phyloP scores from a whole-genome alignment of 345 rosid genomes.

The Corchorus olitorius region DNA sequence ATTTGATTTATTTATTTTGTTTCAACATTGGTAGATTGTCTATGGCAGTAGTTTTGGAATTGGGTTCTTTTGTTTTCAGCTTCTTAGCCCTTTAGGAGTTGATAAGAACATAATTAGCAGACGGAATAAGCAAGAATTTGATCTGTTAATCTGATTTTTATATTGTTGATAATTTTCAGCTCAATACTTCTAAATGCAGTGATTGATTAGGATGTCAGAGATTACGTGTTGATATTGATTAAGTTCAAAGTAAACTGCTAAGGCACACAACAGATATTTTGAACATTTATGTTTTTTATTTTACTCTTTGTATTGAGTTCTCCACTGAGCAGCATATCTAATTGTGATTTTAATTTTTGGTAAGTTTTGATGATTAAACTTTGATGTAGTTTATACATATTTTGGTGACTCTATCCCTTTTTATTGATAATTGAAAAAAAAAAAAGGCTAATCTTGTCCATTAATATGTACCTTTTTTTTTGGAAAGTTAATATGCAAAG shows the following conservation, averaged over 20 bases:
- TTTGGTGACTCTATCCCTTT: constrained; percentile 9
- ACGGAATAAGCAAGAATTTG: background rate
- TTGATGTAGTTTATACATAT: constrained; percentile 4
- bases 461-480: too few relatives aligned
- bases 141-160: background rate
- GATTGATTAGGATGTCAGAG: background rate
- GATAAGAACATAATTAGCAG: background rate
- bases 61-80: constrained; percentile 2
- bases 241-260: too few relatives aligned
- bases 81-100: background rate
- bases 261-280: background rate
- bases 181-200: too few relatives aligned
- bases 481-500: too few relatives aligned
- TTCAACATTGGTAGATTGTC: background rate
- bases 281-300: background rate
- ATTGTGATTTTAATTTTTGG: background rate
- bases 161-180: background rate
- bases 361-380: background rate
- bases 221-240: background rate
- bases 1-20: background rate
- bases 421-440: too few relatives aligned
- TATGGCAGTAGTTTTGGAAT: background rate
- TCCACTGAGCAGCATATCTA: background rate
- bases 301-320: background rate
- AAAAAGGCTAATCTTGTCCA: too few relatives aligned